These are phyloP conservation scores for Epichloe elymi DNA, from an alignment of 2,329 filamentous ascomycete genomes.

Conservation along the genomic window DNA sequence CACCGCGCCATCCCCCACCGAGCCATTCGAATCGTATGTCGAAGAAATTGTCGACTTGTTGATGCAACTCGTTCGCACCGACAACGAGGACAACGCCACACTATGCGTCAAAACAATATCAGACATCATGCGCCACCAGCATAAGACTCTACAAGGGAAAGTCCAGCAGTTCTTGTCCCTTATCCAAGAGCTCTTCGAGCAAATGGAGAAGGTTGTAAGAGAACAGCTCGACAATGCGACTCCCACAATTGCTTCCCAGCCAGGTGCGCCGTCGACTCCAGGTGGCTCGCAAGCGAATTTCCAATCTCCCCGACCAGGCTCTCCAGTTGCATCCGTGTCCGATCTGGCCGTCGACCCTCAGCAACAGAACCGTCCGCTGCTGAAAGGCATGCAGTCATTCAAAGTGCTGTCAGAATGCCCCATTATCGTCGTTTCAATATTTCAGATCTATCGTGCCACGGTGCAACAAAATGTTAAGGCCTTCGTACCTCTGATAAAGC, in stretches of 20 bases:
- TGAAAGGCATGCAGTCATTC: constrained; percentile 97
- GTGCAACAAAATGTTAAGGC: constrained; percentile 77
- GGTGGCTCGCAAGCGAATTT: constrained; percentile 56
- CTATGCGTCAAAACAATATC: constrained; percentile 96
- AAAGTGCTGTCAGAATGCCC: constrained; percentile 96
- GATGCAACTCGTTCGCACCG: constrained; percentile 74
- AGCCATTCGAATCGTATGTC: constrained; percentile 79
- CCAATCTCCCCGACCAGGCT: constrained; percentile 79
- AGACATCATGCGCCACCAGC: constrained; percentile 88
- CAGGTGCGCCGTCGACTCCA: constrained; percentile 52
- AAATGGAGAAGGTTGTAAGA: constrained; percentile 86
- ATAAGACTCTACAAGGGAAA: constrained; percentile 62
- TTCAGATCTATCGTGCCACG: constrained; percentile 75
- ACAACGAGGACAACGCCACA: constrained; percentile 99
- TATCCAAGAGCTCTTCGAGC: constrained; percentile 91
- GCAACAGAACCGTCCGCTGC: constrained; percentile 65
- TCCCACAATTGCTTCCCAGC: constrained; percentile 35
- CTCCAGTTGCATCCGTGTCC: constrained; percentile 68
- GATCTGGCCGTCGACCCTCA: constrained; percentile 74
- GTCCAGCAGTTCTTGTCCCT: constrained; percentile 83
- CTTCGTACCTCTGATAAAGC: constrained; percentile 90
- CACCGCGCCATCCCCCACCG: constrained; percentile 52
- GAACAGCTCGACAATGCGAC: constrained; percentile 82
- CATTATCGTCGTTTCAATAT: constrained; percentile 96
- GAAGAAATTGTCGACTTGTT: constrained; percentile 80